Evolutionary conservation across 192 early-diverging fungal genomes (phyloP), one percentile per base, ranked within the genome.

Genomic region (Podila verticillata): DNA sequence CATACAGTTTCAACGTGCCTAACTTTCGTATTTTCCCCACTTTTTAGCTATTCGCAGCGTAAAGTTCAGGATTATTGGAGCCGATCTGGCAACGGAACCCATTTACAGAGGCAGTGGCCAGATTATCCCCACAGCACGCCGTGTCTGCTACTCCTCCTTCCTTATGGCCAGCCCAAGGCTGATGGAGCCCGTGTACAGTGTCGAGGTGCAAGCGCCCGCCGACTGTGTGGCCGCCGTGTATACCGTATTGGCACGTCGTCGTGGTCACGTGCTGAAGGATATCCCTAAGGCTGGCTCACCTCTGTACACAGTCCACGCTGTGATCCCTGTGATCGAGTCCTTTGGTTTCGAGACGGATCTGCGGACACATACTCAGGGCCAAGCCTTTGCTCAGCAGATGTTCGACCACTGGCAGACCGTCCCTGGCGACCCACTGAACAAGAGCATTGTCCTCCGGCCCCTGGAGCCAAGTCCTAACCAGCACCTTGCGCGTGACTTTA

Each of bases 331-430:
- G 6, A 99, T 99, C 67, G 98, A 99, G 80, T 91, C 96, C 17
- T 91, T 87, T 83, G 98, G 98, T 30, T 98, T 98, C 71, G 98
- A 99, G 74, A 97, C 97, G 0, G 98, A 99, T 83, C 72, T 99
- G 70, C 85, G 98, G 35, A 96, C 96, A 28, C 95, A 96, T 82
- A 99, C 97, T 30, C 94, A 96, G 71, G 98, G 98, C 7, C 94
- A 97, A 84, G 98, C 96, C 7, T 99, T 99, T 82, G 95, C 94
- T 70, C 97, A 98, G 81, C 95, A 97, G 80, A 92, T 93, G 83
- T 99, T 99, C 90, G 97, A 99, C 67, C 96, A 98, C 66, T 99
- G 96, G 96, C 95, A 98, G 75, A 91, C 95, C 54, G 97, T 99
- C 20, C 98, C 98, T 47, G 98, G 98, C 13, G 96, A 99, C 74